Evolutionary conservation across 2,329 filamentous ascomycete species (phyloP).

Genomic region (Graphilbum fragrans): DNA sequence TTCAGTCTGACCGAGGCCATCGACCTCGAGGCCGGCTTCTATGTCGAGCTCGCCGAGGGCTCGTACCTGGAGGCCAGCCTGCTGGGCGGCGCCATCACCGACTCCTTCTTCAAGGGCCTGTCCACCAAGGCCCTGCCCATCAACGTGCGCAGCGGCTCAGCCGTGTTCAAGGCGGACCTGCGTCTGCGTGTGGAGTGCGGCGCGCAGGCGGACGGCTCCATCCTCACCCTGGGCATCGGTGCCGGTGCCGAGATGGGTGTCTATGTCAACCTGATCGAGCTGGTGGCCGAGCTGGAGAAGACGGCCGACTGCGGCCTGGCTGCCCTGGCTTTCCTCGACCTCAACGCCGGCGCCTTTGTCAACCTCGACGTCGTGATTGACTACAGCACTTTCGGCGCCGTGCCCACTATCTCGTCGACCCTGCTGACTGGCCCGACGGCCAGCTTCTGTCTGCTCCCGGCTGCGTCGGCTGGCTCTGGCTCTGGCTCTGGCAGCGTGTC

Average conservation of each 20-base stretch:
- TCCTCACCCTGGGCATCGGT: conserved; percentile 18
- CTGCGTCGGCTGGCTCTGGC: not conserved
- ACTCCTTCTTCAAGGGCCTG: conserved; percentile 30
- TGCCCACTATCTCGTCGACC: conserved; percentile 27
- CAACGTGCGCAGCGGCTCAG: conserved; percentile 31
- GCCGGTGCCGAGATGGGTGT: conserved; percentile 31
- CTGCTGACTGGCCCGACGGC: conserved; percentile 22
- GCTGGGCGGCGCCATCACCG: conserved; percentile 29
- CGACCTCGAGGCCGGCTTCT: conserved; percentile 37
- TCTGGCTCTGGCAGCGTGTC: not conserved
- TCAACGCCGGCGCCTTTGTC: conserved; percentile 25
- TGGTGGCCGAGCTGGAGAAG: conserved; percentile 28
- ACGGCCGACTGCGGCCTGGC: conserved; percentile 23
- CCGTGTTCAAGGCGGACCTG: conserved; percentile 34
- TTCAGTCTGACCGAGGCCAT: conserved; percentile 33
- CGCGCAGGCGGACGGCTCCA: conserved; percentile 17
- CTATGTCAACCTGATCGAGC: conserved; percentile 42
- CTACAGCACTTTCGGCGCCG: conserved; percentile 24
- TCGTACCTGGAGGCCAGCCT: conserved; percentile 28
- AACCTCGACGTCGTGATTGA: conserved; percentile 22
- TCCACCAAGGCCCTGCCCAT: conserved; percentile 33
- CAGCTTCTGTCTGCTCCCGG: conserved; percentile 21
- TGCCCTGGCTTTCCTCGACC: conserved; percentile 22
- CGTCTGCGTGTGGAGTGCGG: conserved; percentile 36
- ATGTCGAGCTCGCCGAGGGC: conserved; percentile 35